phyloP scores from a whole-genome alignment of 2,329 filamentous ascomycete species.

The Penicillium sp. region DNA sequence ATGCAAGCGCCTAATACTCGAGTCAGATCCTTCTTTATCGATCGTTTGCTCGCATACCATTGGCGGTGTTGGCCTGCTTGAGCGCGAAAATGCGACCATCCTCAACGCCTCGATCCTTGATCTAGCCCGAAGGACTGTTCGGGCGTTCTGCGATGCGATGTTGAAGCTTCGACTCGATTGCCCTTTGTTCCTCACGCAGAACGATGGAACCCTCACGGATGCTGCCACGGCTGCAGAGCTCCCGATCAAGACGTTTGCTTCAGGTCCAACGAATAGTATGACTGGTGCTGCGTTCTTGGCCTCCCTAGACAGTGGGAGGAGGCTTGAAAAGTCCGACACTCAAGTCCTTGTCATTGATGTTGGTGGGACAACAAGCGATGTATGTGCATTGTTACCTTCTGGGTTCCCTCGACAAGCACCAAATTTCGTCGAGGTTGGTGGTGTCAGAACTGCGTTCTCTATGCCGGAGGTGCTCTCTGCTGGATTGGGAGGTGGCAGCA shows the following conservation, averaged over 20 bases:
- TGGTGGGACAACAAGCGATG: conserved; percentile 65
- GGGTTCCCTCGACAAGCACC: conserved; percentile 65
- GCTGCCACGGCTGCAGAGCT: conserved; percentile 51
- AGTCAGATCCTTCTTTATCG: conserved; percentile 10
- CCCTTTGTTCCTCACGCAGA: conserved; percentile 57
- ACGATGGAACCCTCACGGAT: conserved; percentile 56
- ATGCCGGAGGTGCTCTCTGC: conserved; percentile 62
- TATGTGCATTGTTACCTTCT: conserved; percentile 60
- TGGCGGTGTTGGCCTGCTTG: conserved; percentile 54
- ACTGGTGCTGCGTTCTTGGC: conserved; percentile 51
- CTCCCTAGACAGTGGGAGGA: conserved; percentile 9
- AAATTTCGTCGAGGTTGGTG: conserved; percentile 61
- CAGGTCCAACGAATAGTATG: conserved; percentile 59
- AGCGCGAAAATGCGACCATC: conserved; percentile 57
- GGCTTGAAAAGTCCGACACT: not conserved
- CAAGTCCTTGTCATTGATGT: conserved; percentile 59
- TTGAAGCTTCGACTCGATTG: conserved; percentile 49
- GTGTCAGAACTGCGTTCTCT: conserved; percentile 63
- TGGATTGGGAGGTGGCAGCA: conserved; percentile 61
- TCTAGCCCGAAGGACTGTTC: conserved; percentile 39
- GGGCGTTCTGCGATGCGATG: conserved; percentile 52
- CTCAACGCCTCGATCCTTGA: not conserved
- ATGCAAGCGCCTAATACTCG: conserved; percentile 12
- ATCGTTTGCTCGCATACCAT: conserved; percentile 58
- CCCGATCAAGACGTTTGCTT: conserved; percentile 57